Base-by-base conservation (phyloP, 805 yeast genomes). In the Starmerella floricola region DNA sequence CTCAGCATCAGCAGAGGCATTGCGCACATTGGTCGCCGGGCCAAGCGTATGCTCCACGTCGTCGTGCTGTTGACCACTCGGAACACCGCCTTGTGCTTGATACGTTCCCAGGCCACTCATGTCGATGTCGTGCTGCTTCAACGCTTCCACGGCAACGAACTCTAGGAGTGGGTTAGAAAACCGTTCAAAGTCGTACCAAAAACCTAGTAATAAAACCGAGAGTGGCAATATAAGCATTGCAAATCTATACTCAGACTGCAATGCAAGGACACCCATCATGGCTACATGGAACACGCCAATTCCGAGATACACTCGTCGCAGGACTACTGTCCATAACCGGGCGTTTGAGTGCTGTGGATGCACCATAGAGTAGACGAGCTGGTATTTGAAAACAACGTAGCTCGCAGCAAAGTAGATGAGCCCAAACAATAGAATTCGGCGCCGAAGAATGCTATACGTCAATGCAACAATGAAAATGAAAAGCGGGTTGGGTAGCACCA, bases 341-440 rank as follows among this genome's bases (percentile, higher is more conserved):
- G 97, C 98, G 0, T 95, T 91, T 0, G 95, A 86, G 62, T 91
- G 97, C 30, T 93, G 95, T 8, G 94, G 87, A 60, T 91, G 97
- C 26, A 85, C 86, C 65, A 91, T 79, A 0, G 95, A 80, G 59
- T 84, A 88, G 50, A 91, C 66, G 46, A 88, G 66, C 61, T 86
- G 95, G 59, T 87, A 88, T 62, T 88, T 88, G 70, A 78, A 85
- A 8, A 87, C 94, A 58, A 77, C 79, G 60, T 76, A 88, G 0
- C 97, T 96, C 42, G 85, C 63, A 13, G 82, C 61, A 58, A 88
- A 88, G 60, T 91, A 88, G 1, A 79, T 66, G 43, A 86, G 63
- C 0, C 97, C 95, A 10, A 94, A 82, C 2, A 82, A 68, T 44
- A 91, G 65, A 45, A 88, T 85, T 56, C 84, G 84, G 4, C 94